Base-by-base conservation (phyloP, 495 filamentous ascomycete genomes). In the Penicillium mononematosum region DNA sequence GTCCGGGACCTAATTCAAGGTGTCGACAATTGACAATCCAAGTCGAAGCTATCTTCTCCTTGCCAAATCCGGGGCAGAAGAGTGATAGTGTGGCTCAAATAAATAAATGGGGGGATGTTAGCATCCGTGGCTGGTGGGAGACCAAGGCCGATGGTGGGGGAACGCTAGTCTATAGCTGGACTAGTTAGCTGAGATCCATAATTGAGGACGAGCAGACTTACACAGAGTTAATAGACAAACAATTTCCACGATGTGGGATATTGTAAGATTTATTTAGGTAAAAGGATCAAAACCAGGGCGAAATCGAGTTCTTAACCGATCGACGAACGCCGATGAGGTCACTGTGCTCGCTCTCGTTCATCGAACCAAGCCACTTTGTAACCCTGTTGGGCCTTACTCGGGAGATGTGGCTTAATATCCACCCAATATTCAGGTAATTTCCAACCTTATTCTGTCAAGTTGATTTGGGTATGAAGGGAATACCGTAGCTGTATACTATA, bases 311-410 rank as follows among this genome's bases (percentile, higher is more conserved):
- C 53, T 55, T 64, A 45, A 50, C 2, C 46, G 58, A 64, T 64
- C 60, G 55, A 17, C 39, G 14, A 34, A 60, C 47, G 47, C 48
- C 61, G 44, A 67, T 67, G 64, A 67, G 52, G 58, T 67, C 64
- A 67, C 50, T 25, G 24, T 53, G 42, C 51, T 59, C 11, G 11
- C 31, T 14, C 31, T 12, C 57, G 48, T 12, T 31, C 52, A 51
- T 64, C 22, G 50, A 45, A 55, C 19, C 11, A 36, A 45, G 44
- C 36, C 44, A 27, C 19, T 14, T 14, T 58, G 14, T 34, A 56
- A 53, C 50, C 38, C 12, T 38, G n/a, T 20, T 46, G 14, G 19
- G 24, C 10, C 34, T 41, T 24, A 17, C 36, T n/a, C 27, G 27
- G 27, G 1, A 29, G 7, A 29, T 45, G 51, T 54, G 51, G 41